Evolutionary conservation across 352 stramenopile genomes (phyloP).

Genomic region (Proteromonas lacertae): DNA sequence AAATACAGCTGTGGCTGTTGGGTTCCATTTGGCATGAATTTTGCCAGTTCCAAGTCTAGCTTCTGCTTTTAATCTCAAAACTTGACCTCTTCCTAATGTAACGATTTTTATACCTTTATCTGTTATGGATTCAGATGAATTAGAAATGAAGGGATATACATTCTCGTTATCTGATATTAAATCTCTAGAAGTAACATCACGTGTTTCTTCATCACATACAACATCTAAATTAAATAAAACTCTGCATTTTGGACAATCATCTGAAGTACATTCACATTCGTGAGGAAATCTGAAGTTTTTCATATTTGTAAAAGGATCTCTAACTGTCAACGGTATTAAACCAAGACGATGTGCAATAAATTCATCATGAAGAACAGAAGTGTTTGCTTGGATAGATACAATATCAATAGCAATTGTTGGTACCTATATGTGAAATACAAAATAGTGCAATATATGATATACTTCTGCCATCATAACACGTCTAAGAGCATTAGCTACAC

Average conservation of each 20-base stretch:
- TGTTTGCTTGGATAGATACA: constrained; percentile 69
- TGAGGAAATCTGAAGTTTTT: no score
- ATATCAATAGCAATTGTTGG: constrained; percentile 63
- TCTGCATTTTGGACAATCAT: no score
- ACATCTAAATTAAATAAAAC: no score
- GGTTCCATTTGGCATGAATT: constrained; percentile 84
- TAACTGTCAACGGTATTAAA: constrained; percentile 21
- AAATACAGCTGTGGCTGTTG: constrained; percentile 65
- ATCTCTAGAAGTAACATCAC: no score
- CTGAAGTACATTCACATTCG: no score
- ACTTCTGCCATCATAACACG: constrained; percentile 42
- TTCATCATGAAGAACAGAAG: constrained; percentile 60
- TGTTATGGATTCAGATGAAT: no score
- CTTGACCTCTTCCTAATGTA: constrained; percentile 67
- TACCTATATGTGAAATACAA: constrained; percentile 10
- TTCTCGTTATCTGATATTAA: no score
- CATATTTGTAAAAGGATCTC: no score
- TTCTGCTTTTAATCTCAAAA: constrained; percentile 62
- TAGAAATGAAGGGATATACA: no score
- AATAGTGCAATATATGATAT: background rate
- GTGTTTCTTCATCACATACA: no score
- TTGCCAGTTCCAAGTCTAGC: constrained; percentile 74
- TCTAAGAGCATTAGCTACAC: constrained; percentile 51
- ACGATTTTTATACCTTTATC: constrained; percentile 77
- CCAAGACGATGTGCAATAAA: constrained; percentile 49